A percentile compares a stretch with the other conserved stretches of the same genome.
phyloP scores from a whole-genome alignment of 345 rosid genomes.

The Punica granatum region DNA sequence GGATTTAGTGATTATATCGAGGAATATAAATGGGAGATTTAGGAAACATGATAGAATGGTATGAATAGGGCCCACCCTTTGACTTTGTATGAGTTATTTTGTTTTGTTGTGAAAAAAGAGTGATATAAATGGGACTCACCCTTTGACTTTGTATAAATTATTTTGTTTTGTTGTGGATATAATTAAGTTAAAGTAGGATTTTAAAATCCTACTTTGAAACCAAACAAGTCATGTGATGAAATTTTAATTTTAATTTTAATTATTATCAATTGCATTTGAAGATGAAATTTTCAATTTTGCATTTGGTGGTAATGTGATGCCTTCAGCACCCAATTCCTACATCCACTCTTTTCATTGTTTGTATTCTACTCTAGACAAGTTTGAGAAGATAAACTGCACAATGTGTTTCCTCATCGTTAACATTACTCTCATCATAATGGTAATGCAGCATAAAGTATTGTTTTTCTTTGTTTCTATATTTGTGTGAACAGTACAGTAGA shows the following conservation, averaged over 20 bases:
- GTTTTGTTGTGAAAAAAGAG: too few species aligned
- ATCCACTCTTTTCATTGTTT: not conserved
- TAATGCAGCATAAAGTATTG: not conserved
- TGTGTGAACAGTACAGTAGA: not conserved
- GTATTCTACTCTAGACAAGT: not conserved
- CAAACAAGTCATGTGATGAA: too few species aligned
- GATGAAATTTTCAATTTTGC: not conserved
- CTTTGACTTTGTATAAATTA: too few species aligned
- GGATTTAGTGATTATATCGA: not conserved
- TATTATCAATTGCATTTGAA: not conserved
- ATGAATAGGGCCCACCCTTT: too few species aligned
- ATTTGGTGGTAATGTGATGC: not conserved
- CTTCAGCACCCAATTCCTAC: not conserved
- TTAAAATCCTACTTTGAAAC: too few species aligned
- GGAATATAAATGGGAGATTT: too few species aligned
- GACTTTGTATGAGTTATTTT: too few species aligned
- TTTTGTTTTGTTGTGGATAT: too few species aligned
- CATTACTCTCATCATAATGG: not conserved
- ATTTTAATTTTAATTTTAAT: too few species aligned
- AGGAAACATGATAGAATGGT: too few species aligned
- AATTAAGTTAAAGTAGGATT: too few species aligned
- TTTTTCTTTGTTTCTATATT: not conserved
- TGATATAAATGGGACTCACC: too few species aligned
- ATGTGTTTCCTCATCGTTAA: not conserved
- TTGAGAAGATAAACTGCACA: not conserved